Evolutionary conservation across 2,329 filamentous ascomycete genomes (phyloP).

Genomic region (Monosporascus sp.): DNA sequence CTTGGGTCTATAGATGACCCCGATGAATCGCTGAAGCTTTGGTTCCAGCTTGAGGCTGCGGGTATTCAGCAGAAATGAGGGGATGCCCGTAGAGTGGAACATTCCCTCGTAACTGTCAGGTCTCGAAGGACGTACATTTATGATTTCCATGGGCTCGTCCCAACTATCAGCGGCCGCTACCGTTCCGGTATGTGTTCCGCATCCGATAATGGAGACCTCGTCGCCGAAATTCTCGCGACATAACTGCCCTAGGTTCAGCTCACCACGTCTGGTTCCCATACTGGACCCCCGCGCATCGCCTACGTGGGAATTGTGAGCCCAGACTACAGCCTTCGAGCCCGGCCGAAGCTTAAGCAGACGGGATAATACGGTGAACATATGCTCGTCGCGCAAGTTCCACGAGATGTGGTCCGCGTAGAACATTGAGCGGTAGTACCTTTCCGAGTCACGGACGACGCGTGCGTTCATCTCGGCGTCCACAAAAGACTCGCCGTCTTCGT

Average conservation of each 20-base stretch:
- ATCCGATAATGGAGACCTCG: slow-evolving; percentile 28
- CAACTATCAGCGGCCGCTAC: slow-evolving; percentile 46
- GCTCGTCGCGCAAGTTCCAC: slow-evolving; percentile 46
- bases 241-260: slow-evolving; percentile 50
- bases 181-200: slow-evolving; percentile 44
- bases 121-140: slow-evolving; percentile 40
- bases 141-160: slow-evolving; percentile 46
- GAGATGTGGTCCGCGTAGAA: slow-evolving; percentile 42
- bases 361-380: slow-evolving; percentile 45
- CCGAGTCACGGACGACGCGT: slow-evolving; percentile 40
- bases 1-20: slow-evolving; percentile 45
- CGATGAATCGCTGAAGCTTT: slow-evolving; percentile 45
- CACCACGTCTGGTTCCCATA: slow-evolving; percentile 38
- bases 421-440: slow-evolving; percentile 48
- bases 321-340: slow-evolving; percentile 42
- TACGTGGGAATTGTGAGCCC: slow-evolving; percentile 49
- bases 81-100: slow-evolving; percentile 40
- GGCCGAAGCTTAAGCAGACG: slow-evolving; percentile 36
- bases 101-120: slow-evolving; percentile 43
- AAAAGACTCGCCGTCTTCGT: slow-evolving; percentile 39
- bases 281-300: slow-evolving; percentile 48
- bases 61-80: slow-evolving; percentile 41
- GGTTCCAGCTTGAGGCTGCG: slow-evolving; percentile 31
- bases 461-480: slow-evolving; percentile 47
- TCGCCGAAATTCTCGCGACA: slow-evolving; percentile 24